Conservation (phyloP, 2,329 filamentous ascomycete species). For the Pestalotiopsis sp. region DNA sequence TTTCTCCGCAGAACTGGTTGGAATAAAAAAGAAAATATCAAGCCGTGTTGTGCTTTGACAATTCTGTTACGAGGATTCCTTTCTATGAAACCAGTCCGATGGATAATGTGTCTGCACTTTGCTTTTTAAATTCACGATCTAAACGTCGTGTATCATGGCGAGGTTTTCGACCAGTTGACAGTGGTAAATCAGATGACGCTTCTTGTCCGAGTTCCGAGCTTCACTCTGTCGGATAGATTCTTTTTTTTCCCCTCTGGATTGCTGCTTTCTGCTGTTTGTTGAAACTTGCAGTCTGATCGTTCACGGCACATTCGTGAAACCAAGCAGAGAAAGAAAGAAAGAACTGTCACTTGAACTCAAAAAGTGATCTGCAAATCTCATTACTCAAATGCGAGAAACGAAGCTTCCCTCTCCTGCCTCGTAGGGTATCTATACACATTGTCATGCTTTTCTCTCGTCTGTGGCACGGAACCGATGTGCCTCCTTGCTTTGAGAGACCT, state of each 20-base stretch:
- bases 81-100: neutral
- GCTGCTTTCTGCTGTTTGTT: no score
- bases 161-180: no score
- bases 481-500: neutral
- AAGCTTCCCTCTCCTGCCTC: neutral
- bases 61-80: neutral
- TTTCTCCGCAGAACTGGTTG: neutral
- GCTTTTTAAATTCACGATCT: no score
- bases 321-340: neutral
- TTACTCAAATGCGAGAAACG: conserved; percentile 6
- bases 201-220: no score
- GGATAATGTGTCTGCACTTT: no score
- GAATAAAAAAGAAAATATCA: neutral
- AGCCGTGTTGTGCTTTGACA: neutral
- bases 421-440: conserved; percentile 7
- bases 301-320: neutral
- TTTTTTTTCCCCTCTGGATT: no score
- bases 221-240: no score
- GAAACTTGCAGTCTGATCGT: no score
- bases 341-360: neutral
- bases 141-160: no score
- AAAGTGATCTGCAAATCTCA: neutral
- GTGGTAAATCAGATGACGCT: no score
- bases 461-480: neutral
- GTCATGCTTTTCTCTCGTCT: neutral